Base-by-base conservation (phyloP, 495 filamentous ascomycete genomes). In the Haplographium delicatum region DNA sequence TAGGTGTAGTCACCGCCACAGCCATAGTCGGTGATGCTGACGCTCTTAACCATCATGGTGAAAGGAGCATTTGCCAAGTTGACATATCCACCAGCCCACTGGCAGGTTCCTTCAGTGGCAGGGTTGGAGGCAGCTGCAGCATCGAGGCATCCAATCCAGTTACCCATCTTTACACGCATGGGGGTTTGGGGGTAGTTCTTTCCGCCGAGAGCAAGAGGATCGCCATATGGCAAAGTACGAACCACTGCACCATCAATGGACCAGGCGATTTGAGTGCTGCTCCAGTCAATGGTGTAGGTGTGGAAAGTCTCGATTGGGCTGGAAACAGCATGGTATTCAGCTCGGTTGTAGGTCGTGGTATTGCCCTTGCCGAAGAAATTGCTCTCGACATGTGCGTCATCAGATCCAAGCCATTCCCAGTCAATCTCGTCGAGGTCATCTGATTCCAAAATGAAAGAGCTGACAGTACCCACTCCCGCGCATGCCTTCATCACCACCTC, bases 341-440 rank as follows among this genome's bases (percentile, higher is more conserved):
- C 91, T 37, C 88, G 87, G 64, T 86, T 79, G 62, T 84, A 91
- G 8, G 76, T 74, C 10, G 67, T 70, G 1, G 84, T 86, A 45
- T 87, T 82, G 11, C 91, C 93, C 71, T 96, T 94, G 63, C 88
- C 85, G 62, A 91, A 98, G 72, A 90, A 98, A 70, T 98, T 96
- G 63, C 81, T 85, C 68, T 96, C 87, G 11, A 94, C 85, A 44
- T 82, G 65, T 43, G 59, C 74, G 46, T 72, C 68, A 58, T 83
- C 74, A 37, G 74, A 73, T 30, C 85, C 85, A 11, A 89, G 67
- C 85, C 85, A 89, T 62, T 89, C 85, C 77, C 89, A 89, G 65
- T 96, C 93, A 60, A 98, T 89, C 68, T 98, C 93, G 66, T 98
- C 93, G 10, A 95, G 79, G 53, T 83, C 80, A 65, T 95, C 91